Evolutionary conservation across 495 filamentous ascomycete species (phyloP).

Genomic region (Penicillium salamii): DNA sequence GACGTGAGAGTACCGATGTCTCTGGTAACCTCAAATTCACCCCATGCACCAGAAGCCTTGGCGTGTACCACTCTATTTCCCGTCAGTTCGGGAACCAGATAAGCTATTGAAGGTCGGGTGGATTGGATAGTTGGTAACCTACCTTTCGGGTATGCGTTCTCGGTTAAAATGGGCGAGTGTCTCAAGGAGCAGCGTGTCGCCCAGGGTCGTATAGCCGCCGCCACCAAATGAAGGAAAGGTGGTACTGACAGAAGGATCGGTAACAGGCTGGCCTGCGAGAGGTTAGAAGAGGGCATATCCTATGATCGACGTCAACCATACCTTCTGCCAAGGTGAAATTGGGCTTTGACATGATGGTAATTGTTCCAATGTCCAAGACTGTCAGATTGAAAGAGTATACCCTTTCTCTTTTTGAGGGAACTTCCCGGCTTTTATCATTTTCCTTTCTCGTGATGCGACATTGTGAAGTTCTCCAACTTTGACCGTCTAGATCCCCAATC

Average conservation of each 20-base stretch:
- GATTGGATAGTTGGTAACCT: background rate
- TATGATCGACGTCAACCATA: conserved; percentile 1
- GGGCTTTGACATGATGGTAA: conserved; percentile 12
- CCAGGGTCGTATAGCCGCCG: conserved; percentile 23
- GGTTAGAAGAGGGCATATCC: conserved; percentile 5
- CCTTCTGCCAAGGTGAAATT: conserved; percentile 24
- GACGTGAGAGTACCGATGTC: conserved; percentile 36
- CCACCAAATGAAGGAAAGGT: conserved; percentile 28
- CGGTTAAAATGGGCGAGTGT: conserved; percentile 51
- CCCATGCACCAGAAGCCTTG: conserved; percentile 70
- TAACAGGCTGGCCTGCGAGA: conserved; percentile 23
- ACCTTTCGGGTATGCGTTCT: conserved; percentile 55
- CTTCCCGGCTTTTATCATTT: background rate
- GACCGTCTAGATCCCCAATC: background rate
- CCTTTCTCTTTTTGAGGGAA: background rate
- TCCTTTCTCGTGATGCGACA: background rate
- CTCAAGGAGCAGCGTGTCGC: conserved; percentile 27
- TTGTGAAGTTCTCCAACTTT: background rate
- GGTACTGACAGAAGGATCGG: conserved; percentile 24
- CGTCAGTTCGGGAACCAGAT: background rate
- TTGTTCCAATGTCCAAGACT: no score
- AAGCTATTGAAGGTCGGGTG: background rate
- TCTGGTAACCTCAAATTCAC: conserved; percentile 61
- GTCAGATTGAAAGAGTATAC: background rate
- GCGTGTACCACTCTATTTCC: conserved; percentile 60